Conservation (phyloP, 208 protist species). For the Trypanosoma conorhini region DNA sequence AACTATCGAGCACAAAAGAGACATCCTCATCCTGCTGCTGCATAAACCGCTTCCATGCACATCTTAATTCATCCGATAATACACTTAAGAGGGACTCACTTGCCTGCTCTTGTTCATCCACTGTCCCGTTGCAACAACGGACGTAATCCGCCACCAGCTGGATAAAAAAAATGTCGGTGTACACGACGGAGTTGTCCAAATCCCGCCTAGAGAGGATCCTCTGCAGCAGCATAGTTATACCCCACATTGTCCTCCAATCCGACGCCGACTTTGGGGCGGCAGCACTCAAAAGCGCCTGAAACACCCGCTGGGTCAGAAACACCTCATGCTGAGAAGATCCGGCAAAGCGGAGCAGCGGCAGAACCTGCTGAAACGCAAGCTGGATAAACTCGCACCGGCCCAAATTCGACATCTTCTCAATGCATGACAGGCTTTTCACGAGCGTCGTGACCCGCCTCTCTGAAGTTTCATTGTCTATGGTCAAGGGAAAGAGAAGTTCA, state of each 20-base stretch:
- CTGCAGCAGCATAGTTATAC: slow-evolving; percentile 49
- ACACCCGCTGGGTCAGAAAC: slow-evolving; percentile 63
- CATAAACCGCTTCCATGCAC: slow-evolving; percentile 18
- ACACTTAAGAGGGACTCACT: slow-evolving; percentile 31
- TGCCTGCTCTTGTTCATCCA: slow-evolving; percentile 26
- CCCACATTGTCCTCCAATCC: slow-evolving; percentile 74
- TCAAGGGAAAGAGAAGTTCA: not conserved
- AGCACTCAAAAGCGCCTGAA: slow-evolving; percentile 43
- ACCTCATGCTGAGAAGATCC: slow-evolving; percentile 60
- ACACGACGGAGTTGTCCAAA: slow-evolving; percentile 40
- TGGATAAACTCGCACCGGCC: slow-evolving; percentile 27
- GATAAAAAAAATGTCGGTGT: slow-evolving; percentile 78
- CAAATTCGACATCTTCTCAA: slow-evolving; percentile 32
- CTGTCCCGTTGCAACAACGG: slow-evolving; percentile 1
- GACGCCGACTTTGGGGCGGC: slow-evolving; percentile 35
- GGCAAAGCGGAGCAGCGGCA: slow-evolving; percentile 46
- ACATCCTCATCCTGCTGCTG: slow-evolving; percentile 25
- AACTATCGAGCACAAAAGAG: slow-evolving; percentile 55
- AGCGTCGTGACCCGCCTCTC: slow-evolving; percentile 20
- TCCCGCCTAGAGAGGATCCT: slow-evolving; percentile 41
- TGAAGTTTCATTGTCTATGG: not conserved
- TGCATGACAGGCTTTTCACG: slow-evolving; percentile 22
- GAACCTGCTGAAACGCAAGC: slow-evolving; percentile 45
- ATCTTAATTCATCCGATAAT: slow-evolving; percentile 50
- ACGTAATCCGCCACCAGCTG: slow-evolving; percentile 46